Evolutionary conservation across 2,329 filamentous ascomycete species (phyloP).

Genomic region (Didymellaceae sp.): DNA sequence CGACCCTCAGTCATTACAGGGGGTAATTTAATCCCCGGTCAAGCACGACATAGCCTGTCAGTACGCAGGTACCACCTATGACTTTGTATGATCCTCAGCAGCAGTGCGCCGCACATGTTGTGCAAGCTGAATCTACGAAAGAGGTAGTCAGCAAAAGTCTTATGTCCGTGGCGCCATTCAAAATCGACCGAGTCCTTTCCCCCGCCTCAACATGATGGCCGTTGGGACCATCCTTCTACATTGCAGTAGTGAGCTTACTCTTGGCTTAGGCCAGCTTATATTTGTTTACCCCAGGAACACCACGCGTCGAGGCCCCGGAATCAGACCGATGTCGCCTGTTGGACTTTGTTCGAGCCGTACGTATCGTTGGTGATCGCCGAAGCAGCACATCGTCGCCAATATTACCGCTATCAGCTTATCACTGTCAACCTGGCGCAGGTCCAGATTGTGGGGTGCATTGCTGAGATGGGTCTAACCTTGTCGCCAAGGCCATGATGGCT

Average conservation of each 20-base stretch:
- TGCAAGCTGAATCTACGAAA: conserved; percentile 22
- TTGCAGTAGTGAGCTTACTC: conserved; percentile 17
- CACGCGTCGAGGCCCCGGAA: conserved; percentile 18
- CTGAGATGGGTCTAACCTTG: background rate
- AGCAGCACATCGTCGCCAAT: background rate
- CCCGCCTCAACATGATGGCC: conserved; percentile 11
- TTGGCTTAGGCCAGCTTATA: conserved; percentile 9
- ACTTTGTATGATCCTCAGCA: conserved; percentile 13
- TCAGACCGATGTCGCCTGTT: conserved; percentile 11
- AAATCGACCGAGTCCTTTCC: background rate
- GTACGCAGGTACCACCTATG: conserved; percentile 22
- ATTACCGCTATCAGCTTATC: conserved; percentile 10
- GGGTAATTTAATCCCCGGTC: conserved; percentile 6
- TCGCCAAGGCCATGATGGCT: no score
- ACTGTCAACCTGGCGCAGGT: conserved; percentile 1
- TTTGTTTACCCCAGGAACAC: conserved; percentile 11
- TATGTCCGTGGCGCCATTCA: background rate
- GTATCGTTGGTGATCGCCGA: background rate
- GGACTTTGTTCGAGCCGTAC: background rate
- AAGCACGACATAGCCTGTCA: conserved; percentile 12
- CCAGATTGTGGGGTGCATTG: conserved; percentile 6
- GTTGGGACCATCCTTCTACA: conserved; percentile 5
- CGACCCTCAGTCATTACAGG: background rate
- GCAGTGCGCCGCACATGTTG: conserved; percentile 16
- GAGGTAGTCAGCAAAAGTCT: conserved; percentile 3